Percentiles rank a stretch among this genome's conserved stretches.
phyloP scores from a whole-genome alignment of 768 basidiomycete genomes.

The Phanerodontia chrysosporium region DNA sequence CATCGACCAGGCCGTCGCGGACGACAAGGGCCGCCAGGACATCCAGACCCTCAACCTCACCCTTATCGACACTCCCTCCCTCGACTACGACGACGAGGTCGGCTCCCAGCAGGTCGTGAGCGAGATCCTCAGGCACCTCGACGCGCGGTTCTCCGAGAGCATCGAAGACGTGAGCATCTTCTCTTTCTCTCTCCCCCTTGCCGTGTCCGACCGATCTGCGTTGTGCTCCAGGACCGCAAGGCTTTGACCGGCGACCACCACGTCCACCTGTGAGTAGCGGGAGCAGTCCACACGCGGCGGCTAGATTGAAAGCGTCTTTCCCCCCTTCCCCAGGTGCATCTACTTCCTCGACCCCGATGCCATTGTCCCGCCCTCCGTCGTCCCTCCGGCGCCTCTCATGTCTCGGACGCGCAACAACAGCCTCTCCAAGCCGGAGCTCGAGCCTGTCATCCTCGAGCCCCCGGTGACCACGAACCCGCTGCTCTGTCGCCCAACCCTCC shows the following conservation, averaged over 20 bases:
- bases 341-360: constrained; percentile 85
- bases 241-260: constrained; percentile 69
- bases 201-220: background rate
- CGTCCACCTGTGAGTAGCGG: constrained; percentile 65
- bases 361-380: constrained; percentile 66
- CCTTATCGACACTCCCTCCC: constrained; percentile 78
- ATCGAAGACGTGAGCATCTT: constrained; percentile 66
- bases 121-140: constrained; percentile 70
- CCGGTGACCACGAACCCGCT: constrained; percentile 71
- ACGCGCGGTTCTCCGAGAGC: constrained; percentile 67
- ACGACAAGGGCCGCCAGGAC: constrained; percentile 30
- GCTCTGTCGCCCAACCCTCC: constrained; percentile 63
- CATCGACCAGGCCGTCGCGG: constrained; percentile 53
- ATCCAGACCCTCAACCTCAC: constrained; percentile 65
- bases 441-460: constrained; percentile 77
- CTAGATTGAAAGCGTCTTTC: background rate
- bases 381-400: constrained; percentile 60
- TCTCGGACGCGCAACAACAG: constrained; percentile 66
- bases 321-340: constrained; percentile 53
- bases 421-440: constrained; percentile 67
- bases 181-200: background rate
- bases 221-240: constrained; percentile 59
- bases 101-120: constrained; percentile 58
- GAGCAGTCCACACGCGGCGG: constrained; percentile 5
- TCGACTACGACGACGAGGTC: constrained; percentile 68